Evolutionary conservation across 805 yeast genomes (phyloP).

Genomic region (Lipomyces yamanashiensis): DNA sequence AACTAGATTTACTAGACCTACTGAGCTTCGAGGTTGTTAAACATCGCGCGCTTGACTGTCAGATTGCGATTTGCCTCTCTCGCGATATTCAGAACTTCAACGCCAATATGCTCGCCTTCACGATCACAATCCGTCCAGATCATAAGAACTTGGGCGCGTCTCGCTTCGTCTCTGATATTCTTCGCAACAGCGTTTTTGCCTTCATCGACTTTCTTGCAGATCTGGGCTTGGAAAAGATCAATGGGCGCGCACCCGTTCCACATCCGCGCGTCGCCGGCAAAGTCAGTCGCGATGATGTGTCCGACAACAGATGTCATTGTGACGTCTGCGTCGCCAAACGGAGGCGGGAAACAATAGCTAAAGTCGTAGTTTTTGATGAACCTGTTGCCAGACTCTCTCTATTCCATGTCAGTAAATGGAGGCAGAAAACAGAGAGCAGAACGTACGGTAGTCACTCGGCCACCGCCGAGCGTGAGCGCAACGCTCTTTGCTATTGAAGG

Average conservation of each 20-base stretch:
- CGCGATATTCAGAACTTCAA: constrained; percentile 78
- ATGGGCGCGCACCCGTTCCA: constrained; percentile 50
- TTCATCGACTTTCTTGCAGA: constrained; percentile 30
- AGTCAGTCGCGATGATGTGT: constrained; percentile 71
- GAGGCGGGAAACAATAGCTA: constrained; percentile 63
- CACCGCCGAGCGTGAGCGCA: constrained; percentile 75
- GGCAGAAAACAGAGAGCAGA: neutral
- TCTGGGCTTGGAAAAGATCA: constrained; percentile 57
- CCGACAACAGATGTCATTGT: constrained; percentile 95
- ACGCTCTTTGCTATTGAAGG: constrained; percentile 92
- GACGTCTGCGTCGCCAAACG: constrained; percentile 69
- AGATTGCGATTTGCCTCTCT: constrained; percentile 54
- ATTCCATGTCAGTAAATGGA: neutral
- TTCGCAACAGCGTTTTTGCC: constrained; percentile 57
- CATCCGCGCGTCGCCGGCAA: constrained; percentile 66
- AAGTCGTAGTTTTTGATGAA: constrained; percentile 83
- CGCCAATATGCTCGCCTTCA: constrained; percentile 93
- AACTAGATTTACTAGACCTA: no score
- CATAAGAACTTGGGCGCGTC: constrained; percentile 66
- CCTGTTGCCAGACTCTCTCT: constrained; percentile 56
- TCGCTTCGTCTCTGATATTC: constrained; percentile 71
- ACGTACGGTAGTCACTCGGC: constrained; percentile 50
- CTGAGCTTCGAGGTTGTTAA: constrained; percentile 78
- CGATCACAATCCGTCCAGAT: constrained; percentile 99
- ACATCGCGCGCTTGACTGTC: constrained; percentile 71